Conservation (phyloP, 257 asterid species). For the Coffea eugenioides region DNA sequence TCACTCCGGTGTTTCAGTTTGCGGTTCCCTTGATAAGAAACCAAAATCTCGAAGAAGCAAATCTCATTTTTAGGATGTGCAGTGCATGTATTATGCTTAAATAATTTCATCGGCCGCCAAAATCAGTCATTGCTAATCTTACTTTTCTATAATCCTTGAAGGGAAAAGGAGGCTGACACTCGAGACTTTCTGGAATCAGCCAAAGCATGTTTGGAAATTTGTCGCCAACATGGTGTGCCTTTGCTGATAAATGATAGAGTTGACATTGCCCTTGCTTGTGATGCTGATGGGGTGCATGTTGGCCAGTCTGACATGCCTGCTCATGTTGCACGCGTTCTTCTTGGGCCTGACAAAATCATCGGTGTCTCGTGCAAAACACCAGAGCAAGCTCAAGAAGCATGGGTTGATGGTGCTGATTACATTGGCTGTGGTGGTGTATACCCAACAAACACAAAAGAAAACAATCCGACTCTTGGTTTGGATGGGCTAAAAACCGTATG, state of each 20-base stretch:
- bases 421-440: conserved; percentile 90
- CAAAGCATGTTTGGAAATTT: conserved; percentile 56
- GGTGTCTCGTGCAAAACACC: conserved; percentile 95
- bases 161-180: conserved; percentile 90
- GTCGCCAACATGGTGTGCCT: conserved; percentile 61
- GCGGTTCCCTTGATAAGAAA: background rate
- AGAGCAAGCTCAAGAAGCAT: conserved; percentile 72
- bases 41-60: background rate
- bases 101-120: background rate
- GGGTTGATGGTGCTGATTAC: conserved; percentile 88
- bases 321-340: conserved; percentile 57
- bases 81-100: background rate
- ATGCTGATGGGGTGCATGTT: conserved; percentile 88
- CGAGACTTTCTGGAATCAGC: conserved; percentile 79
- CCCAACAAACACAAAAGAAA: conserved; percentile 84
- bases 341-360: conserved; percentile 84
- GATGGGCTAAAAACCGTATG: conserved; percentile 74
- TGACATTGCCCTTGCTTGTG: conserved; percentile 86
- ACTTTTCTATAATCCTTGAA: conserved; percentile 19
- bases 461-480: conserved; percentile 62
- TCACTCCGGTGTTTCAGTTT: background rate
- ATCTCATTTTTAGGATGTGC: background rate
- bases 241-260: conserved; percentile 82
- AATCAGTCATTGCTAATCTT: background rate
- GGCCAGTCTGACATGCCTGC: conserved; percentile 97